Evolutionary conservation across 2,329 filamentous ascomycete genomes (phyloP), one percentile per base, ranked within the genome.

Genomic region (Colletotrichum endophyticum): DNA sequence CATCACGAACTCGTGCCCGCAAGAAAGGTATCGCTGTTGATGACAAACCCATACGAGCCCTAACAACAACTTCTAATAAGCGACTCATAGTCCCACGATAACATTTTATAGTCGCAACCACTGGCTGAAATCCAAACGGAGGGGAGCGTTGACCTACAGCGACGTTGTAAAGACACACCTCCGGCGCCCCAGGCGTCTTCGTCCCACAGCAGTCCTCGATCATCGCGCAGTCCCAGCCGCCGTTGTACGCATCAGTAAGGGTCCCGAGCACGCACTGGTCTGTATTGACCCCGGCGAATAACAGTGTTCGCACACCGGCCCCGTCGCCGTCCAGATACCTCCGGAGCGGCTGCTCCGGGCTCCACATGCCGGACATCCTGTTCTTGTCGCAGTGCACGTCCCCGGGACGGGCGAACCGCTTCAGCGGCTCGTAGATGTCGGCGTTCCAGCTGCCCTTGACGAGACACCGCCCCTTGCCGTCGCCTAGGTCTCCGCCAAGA

Each of bases 231-330:
- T 76, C 74, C 74, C 74, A 76, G 13, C 91, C 91, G 76, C 86
- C 87, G 78, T 86, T 88, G 78, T 89, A 91, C 4, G 88, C 89
- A 83, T 93, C 90, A 66, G 86, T 84, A 74, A 92, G 82, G 16
- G 89, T 92, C 1, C 89, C 89, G 27, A 88, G 85, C 9, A 93
- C 91, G 79, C 91, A 92, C 80, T 92, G 90, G 82, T 93, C 91
- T 4, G 91, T 92, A 79, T 93, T 92, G 15, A 92, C 91, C 0
- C 91, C 91, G 1, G 89, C 83, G 77, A 92, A 92, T 25, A 93
- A 79, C 61, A 92, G 80, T 7, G 90, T 92, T 61, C 78, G 86
- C 73, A 86, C 87, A 1, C 85, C 78, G 56, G 81, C 67, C 19
- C 49, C 68, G 25, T 34, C 49, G 49, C 62, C 63, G 11, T 59